Conservation (phyloP, 2,329 filamentous ascomycete species). For the Nemania sp. region DNA sequence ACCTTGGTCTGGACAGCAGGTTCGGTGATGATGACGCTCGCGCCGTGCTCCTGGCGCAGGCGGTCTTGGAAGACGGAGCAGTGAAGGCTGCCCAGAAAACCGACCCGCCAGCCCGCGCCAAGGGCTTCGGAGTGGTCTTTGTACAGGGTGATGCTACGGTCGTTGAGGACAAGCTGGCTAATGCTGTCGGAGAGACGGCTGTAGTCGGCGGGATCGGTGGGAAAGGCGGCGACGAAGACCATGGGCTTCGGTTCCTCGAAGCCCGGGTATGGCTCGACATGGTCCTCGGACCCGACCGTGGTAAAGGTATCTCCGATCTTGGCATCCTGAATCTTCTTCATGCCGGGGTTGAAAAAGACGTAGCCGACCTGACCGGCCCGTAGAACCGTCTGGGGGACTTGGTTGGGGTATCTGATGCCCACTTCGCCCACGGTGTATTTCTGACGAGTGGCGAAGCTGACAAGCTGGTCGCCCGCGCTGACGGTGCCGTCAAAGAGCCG, state of each 20-base stretch:
- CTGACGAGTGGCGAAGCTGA: constrained; percentile 84
- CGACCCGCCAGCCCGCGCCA: constrained; percentile 90
- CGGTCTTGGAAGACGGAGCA: constrained; percentile 99
- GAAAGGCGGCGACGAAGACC: constrained; percentile 98
- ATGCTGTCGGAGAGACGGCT: constrained; percentile 90
- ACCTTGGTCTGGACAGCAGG: constrained; percentile 93
- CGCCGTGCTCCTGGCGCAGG: constrained; percentile 89
- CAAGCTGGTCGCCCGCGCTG: constrained; percentile 79
- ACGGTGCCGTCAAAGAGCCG: constrained; percentile 88
- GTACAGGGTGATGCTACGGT: constrained; percentile 89
- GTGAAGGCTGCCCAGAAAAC: constrained; percentile 94
- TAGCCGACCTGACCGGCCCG: constrained; percentile 96
- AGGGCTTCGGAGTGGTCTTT: constrained; percentile 95
- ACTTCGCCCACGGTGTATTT: constrained; percentile 96
- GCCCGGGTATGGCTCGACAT: constrained; percentile 81
- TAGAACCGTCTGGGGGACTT: constrained; percentile 77
- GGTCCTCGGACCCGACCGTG: constrained; percentile 72
- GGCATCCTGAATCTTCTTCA: constrained; percentile 95
- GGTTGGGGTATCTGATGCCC: constrained; percentile 91
- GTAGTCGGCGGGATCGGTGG: constrained; percentile 88
- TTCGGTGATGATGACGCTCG: constrained; percentile 94
- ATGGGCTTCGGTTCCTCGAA: constrained; percentile 98
- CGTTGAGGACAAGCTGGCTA: constrained; percentile 89
- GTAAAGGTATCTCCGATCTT: constrained; percentile 97
- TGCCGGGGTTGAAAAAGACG: constrained; percentile 95